These are phyloP conservation scores for Dothidotthia symphoricarpi DNA, from an alignment of 2,329 filamentous ascomycete species.

Conservation along the genomic window DNA sequence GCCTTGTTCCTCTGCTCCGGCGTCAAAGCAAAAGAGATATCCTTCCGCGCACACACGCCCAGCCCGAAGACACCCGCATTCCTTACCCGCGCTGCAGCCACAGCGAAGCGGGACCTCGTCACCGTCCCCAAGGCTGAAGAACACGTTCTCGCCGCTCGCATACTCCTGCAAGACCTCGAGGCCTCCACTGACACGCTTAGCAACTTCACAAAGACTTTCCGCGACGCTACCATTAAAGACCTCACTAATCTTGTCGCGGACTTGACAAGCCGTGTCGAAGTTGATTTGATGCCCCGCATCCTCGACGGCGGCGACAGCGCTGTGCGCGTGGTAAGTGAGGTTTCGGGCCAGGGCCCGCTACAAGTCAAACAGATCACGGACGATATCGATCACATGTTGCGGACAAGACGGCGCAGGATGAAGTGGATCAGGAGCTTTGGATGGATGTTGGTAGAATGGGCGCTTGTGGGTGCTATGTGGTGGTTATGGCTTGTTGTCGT, in stretches of 20 bases:
- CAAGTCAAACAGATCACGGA: constrained; percentile 79
- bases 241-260: constrained; percentile 47
- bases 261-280: constrained; percentile 48
- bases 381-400: constrained; percentile 65
- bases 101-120: constrained; percentile 44
- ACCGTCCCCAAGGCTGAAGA: constrained; percentile 53
- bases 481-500: constrained; percentile 89
- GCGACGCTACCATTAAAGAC: constrained; percentile 45
- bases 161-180: constrained; percentile 52
- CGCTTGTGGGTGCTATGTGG: constrained; percentile 87
- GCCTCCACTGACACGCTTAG: constrained; percentile 49
- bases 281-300: constrained; percentile 59
- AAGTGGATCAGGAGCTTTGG: constrained; percentile 72
- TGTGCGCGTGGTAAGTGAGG: constrained; percentile 72
- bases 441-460: constrained; percentile 84
- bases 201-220: constrained; percentile 52
- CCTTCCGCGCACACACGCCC: constrained; percentile 59
- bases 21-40: constrained; percentile 84
- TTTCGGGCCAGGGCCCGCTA: constrained; percentile 73
- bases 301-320: constrained; percentile 72
- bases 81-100: constrained; percentile 44
- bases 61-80: constrained; percentile 34
- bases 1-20: constrained; percentile 78
- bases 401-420: constrained; percentile 70
- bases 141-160: constrained; percentile 53